phyloP scores from a whole-genome alignment of 805 yeast genomes.

The Candida khao-thaluensis region DNA sequence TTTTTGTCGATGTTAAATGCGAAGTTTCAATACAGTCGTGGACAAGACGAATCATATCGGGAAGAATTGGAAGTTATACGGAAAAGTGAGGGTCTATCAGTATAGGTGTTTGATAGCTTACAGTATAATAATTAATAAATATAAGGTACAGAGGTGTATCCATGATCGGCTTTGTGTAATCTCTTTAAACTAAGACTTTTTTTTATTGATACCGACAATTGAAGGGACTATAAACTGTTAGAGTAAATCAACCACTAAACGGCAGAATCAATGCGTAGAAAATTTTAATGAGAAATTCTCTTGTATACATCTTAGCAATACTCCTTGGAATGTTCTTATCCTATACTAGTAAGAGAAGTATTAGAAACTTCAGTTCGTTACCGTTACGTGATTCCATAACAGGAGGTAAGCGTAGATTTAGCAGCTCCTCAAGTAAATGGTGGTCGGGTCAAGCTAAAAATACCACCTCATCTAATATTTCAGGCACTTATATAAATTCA shows the following conservation, averaged over 20 bases:
- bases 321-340: conserved; percentile 16
- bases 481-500: conserved; percentile 11
- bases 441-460: conserved; percentile 17
- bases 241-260: too few species aligned
- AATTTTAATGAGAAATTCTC: conserved; percentile 6
- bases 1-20: conserved; percentile 6
- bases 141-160: too few species aligned
- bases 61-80: background rate
- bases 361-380: conserved; percentile 3
- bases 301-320: conserved; percentile 9
- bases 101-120: too few species aligned
- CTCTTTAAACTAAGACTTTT: too few species aligned
- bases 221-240: too few species aligned
- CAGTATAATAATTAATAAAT: too few species aligned
- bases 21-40: conserved; percentile 4
- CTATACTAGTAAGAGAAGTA: conserved; percentile 5
- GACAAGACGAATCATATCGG: conserved; percentile 1
- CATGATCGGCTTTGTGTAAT: too few species aligned
- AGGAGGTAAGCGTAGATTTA: conserved; percentile 15
- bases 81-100: conserved; percentile 1
- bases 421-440: conserved; percentile 20
- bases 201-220: too few species aligned
- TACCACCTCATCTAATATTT: conserved; percentile 12
- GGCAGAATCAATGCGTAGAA: too few species aligned
- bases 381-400: conserved; percentile 1